These are phyloP conservation scores for Yamadazyma siamensis DNA, from an alignment of 1,139 yeast genomes.

Conservation along the genomic window DNA sequence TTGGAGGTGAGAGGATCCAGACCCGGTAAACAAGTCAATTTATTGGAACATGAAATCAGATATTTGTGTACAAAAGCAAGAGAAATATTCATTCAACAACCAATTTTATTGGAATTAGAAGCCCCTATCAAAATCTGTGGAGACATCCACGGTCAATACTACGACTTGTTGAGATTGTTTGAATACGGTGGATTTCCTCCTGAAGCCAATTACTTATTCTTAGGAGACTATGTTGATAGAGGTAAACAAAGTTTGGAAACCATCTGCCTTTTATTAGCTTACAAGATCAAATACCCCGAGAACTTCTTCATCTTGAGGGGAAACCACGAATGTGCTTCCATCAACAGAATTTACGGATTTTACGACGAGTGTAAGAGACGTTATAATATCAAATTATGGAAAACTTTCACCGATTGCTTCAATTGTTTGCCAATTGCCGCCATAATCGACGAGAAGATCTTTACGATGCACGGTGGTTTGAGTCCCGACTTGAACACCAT, in stretches of 20 bases:
- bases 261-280: constrained; percentile 85
- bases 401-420: constrained; percentile 96
- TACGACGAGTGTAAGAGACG: constrained; percentile 72
- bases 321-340: constrained; percentile 96
- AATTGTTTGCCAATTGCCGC: constrained; percentile 98
- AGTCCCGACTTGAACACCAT: constrained; percentile 94
- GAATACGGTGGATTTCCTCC: constrained; percentile 99
- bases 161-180: constrained; percentile 88
- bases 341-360: constrained; percentile 74
- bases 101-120: constrained; percentile 88
- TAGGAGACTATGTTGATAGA: constrained; percentile 97
- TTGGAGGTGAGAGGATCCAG: constrained; percentile 97
- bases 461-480: constrained; percentile 98
- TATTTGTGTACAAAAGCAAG: constrained; percentile 96
- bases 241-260: constrained; percentile 97
- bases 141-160: constrained; percentile 97
- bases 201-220: constrained; percentile 91
- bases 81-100: constrained; percentile 96
- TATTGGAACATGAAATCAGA: constrained; percentile 91
- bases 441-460: constrained; percentile 93
- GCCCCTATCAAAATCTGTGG: constrained; percentile 96
- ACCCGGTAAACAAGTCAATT: constrained; percentile 95
- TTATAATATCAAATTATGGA: constrained; percentile 95
- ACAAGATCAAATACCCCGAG: constrained; percentile 96
- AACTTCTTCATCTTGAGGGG: constrained; percentile 94